phyloP scores from a whole-genome alignment of 1,284 basidiomycete species.

The Apiotrichum mycotoxinovorans region DNA sequence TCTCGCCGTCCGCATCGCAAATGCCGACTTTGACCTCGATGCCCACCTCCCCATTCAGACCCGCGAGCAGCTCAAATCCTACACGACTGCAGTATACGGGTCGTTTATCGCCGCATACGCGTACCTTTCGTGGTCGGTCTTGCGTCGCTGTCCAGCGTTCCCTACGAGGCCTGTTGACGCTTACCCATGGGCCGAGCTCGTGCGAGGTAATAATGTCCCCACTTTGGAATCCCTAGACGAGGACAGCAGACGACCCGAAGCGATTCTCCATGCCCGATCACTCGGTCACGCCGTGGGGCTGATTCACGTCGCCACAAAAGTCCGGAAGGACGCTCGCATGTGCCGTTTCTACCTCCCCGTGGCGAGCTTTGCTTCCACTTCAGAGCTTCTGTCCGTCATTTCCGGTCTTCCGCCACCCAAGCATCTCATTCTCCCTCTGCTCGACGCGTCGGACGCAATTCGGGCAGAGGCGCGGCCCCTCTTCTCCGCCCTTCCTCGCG shows the following conservation, averaged over 20 bases:
- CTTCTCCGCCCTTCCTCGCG: slow-evolving; percentile 41
- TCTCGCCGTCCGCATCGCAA: slow-evolving; percentile 1
- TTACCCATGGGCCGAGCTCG: slow-evolving; percentile 13
- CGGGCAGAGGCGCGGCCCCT: slow-evolving; percentile 23
- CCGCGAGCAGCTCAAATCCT: slow-evolving; percentile 46
- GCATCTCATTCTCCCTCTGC: slow-evolving; percentile 9
- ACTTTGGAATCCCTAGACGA: background rate
- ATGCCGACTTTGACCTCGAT: slow-evolving; percentile 15
- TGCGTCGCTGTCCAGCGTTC: slow-evolving; percentile 6
- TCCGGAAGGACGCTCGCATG: slow-evolving; percentile 47
- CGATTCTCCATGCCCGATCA: slow-evolving; percentile 29
- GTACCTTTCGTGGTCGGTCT: slow-evolving; percentile 49
- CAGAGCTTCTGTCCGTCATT: slow-evolving; percentile 17
- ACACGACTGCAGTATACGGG: slow-evolving; percentile 51
- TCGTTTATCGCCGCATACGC: slow-evolving; percentile 51
- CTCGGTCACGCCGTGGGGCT: slow-evolving; percentile 52
- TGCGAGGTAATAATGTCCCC: background rate
- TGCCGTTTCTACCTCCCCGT: slow-evolving; percentile 51
- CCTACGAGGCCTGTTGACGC: slow-evolving; percentile 20
- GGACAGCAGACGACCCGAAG: background rate
- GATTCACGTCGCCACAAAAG: slow-evolving; percentile 50
- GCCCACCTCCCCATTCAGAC: slow-evolving; percentile 44
- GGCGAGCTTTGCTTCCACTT: slow-evolving; percentile 25
- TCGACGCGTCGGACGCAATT: slow-evolving; percentile 33
- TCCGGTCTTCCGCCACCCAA: slow-evolving; percentile 4